These are phyloP conservation scores for Abrus pulchellus DNA, from an alignment of 306 rosid genomes.

Conservation along the genomic window DNA sequence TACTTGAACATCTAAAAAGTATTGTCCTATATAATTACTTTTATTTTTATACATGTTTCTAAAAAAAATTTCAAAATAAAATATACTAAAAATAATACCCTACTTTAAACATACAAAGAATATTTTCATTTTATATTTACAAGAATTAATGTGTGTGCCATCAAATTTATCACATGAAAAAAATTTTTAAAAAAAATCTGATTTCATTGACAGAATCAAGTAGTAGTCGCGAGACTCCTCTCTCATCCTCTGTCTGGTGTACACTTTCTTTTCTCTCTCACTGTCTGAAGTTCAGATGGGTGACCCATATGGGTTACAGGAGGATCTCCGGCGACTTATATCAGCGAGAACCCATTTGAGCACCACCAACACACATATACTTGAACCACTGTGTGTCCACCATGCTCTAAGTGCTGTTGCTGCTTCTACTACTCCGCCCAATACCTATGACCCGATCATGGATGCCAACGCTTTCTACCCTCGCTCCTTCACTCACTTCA, in stretches of 20 bases:
- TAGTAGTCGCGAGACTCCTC: slow-evolving; percentile 5
- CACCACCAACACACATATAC: slow-evolving; percentile 35
- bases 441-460: slow-evolving; percentile 50
- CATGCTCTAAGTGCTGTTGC: neutral
- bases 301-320: slow-evolving; percentile 61
- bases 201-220: slow-evolving; percentile 3
- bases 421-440: slow-evolving; percentile 36
- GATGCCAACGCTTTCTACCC: slow-evolving; percentile 55
- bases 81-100: no score
- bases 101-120: no score
- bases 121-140: no score
- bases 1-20: no score
- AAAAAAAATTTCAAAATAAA: no score
- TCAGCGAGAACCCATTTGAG: slow-evolving; percentile 52
- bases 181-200: neutral
- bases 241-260: slow-evolving; percentile 15
- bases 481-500: slow-evolving; percentile 31
- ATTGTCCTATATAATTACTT: no score
- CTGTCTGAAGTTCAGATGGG: slow-evolving; percentile 23
- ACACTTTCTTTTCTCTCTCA: slow-evolving; percentile 1
- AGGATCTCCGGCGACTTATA: slow-evolving; percentile 72
- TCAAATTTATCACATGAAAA: slow-evolving; percentile 7
- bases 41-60: no score
- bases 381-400: slow-evolving; percentile 46
- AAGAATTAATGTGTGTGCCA: neutral